Evolutionary conservation across 208 protist species (phyloP).

Genomic region (Leishmania martiniquensis): DNA sequence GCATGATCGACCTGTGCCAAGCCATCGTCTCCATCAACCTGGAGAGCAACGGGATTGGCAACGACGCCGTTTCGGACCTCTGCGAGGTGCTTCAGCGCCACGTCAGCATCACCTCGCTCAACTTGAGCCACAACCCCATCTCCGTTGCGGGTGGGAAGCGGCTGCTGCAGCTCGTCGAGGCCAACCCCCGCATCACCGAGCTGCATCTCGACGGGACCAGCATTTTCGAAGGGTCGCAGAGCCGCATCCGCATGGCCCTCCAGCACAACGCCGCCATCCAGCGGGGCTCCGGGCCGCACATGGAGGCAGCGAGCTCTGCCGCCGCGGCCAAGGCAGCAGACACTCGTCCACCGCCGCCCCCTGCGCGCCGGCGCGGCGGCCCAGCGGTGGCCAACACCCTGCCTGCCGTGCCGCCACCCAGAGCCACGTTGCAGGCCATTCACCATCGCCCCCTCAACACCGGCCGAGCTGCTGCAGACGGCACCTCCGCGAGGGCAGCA

Average conservation of each 20-base stretch:
- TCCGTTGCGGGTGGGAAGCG: conserved; percentile 71
- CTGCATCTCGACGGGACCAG: conserved; percentile 76
- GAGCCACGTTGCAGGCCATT: conserved; percentile 20
- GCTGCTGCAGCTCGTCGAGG: conserved; percentile 74
- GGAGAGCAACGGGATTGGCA: conserved; percentile 83
- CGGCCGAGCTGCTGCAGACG: neutral
- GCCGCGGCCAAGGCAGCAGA: neutral
- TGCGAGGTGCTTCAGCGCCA: conserved; percentile 76
- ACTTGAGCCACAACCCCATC: conserved; percentile 83
- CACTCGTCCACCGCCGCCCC: neutral
- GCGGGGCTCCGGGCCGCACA: conserved; percentile 13
- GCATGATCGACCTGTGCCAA: conserved; percentile 82
- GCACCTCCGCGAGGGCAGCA: neutral
- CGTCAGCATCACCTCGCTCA: conserved; percentile 63
- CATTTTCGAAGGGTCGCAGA: conserved; percentile 75
- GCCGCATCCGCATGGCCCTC: conserved; percentile 56
- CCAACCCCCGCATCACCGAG: conserved; percentile 72
- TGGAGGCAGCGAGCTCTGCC: conserved; percentile 7
- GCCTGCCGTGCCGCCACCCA: conserved; percentile 13
- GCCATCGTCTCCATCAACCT: conserved; percentile 79
- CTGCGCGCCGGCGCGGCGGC: neutral
- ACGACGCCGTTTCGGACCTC: conserved; percentile 66
- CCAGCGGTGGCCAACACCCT: neutral
- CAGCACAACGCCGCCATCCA: conserved; percentile 39
- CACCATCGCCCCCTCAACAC: conserved; percentile 1